Conservation (phyloP, 495 filamentous ascomycete genomes). For the Bryoglossum gracile region DNA sequence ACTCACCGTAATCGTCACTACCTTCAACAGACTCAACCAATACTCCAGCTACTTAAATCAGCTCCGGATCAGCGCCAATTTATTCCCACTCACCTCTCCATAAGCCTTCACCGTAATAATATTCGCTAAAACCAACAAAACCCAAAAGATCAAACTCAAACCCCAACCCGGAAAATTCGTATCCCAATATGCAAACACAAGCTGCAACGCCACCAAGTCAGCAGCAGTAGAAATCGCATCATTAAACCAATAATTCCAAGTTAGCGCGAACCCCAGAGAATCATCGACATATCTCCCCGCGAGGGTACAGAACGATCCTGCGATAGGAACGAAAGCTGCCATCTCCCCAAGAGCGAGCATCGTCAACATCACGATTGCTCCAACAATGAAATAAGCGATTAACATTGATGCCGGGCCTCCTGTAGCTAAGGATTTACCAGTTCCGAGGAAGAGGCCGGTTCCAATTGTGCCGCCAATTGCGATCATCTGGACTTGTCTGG, state of each 20-base stretch:
- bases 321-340: conserved; percentile 64
- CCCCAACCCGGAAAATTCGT: conserved; percentile 52
- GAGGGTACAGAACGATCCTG: conserved; percentile 70
- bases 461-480: conserved; percentile 59
- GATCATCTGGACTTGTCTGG: conserved; percentile 55
- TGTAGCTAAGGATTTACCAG: conserved; percentile 52
- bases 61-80: neutral
- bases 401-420: conserved; percentile 61
- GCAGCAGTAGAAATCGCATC: conserved; percentile 49
- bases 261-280: conserved; percentile 65
- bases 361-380: conserved; percentile 39
- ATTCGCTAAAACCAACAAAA: conserved; percentile 41
- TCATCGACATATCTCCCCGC: conserved; percentile 64
- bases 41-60: conserved; percentile 39
- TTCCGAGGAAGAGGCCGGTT: conserved; percentile 62
- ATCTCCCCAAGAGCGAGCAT: conserved; percentile 58
- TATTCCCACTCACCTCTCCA: conserved; percentile 38
- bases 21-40: conserved; percentile 48
- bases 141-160: conserved; percentile 50
- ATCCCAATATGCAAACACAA: conserved; percentile 46
- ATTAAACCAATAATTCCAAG: conserved; percentile 54
- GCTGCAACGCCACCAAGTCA: conserved; percentile 47
- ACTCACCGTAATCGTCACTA: conserved; percentile 46
- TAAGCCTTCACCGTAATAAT: conserved; percentile 45
- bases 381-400: conserved; percentile 47